Evolutionary conservation across 768 basidiomycete genomes (phyloP).

Genomic region (Tylopilus intermedius): DNA sequence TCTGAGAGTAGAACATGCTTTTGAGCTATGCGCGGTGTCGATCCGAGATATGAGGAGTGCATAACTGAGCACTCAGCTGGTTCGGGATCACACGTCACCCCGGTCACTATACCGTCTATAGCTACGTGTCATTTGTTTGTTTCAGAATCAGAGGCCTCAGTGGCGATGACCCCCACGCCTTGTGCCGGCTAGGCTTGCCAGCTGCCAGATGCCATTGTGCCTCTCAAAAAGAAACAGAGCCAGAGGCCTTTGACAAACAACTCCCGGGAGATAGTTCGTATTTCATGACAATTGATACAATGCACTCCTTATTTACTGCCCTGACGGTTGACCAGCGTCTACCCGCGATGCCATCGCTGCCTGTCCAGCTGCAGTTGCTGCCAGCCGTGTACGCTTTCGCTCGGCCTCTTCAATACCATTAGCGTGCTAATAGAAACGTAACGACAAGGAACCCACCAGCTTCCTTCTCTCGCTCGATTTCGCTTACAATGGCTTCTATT

Average conservation of each 20-base stretch:
- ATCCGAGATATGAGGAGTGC: constrained; percentile 10
- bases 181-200: too few species aligned
- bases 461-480: constrained; percentile 97
- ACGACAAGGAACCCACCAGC: constrained; percentile 49
- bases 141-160: too few species aligned
- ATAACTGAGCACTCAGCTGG: constrained; percentile 8
- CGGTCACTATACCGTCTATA: too few species aligned
- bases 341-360: constrained; percentile 77
- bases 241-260: constrained; percentile 25
- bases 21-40: constrained; percentile 38
- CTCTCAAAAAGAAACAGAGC: background rate
- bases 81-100: background rate
- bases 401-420: constrained; percentile 70
- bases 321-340: constrained; percentile 31
- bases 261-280: background rate
- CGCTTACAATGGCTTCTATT: constrained; percentile 86
- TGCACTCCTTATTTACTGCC: constrained; percentile 28
- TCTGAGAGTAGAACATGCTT: constrained; percentile 86
- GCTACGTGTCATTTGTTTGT: constrained; percentile 22
- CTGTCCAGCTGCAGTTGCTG: constrained; percentile 87
- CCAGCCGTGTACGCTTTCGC: constrained; percentile 83
- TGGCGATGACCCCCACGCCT: too few species aligned
- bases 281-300: constrained; percentile 14
- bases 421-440: background rate
- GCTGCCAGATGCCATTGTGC: too few species aligned